Conservation (phyloP, 805 yeast species). For the Candida manassasensis region DNA sequence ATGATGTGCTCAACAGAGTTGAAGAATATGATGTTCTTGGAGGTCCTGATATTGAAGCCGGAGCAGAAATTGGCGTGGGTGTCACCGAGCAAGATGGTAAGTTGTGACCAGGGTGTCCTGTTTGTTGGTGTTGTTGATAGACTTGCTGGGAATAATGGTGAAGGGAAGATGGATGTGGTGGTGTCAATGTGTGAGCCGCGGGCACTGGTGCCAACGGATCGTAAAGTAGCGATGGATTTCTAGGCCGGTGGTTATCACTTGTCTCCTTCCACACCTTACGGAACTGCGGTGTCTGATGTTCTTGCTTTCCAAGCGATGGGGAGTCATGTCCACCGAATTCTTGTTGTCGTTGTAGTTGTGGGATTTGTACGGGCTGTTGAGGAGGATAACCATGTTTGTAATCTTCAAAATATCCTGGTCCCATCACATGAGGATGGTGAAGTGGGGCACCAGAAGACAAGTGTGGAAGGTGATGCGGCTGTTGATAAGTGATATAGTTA, state of each 20-base stretch:
- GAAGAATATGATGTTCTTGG: background rate
- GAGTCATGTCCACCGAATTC: too few relatives aligned
- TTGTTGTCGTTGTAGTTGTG: too few relatives aligned
- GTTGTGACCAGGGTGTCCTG: constrained; percentile 4
- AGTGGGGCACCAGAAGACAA: too few relatives aligned
- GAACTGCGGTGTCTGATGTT: constrained; percentile 19
- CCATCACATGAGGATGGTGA: too few relatives aligned
- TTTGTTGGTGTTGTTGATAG: constrained; percentile 6
- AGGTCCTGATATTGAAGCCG: constrained; percentile 1
- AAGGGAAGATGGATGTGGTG: constrained; percentile 6
- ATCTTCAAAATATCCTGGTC: too few relatives aligned
- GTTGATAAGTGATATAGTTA: background rate
- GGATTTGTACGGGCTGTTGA: too few relatives aligned
- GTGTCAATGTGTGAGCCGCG: constrained; percentile 1
- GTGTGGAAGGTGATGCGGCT: background rate
- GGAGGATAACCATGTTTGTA: too few relatives aligned
- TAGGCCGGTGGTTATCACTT: constrained; percentile 18
- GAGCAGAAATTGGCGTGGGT: constrained; percentile 1
- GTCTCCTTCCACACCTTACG: constrained; percentile 31
- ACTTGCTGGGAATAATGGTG: constrained; percentile 6
- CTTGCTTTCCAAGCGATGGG: too few relatives aligned
- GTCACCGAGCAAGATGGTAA: background rate
- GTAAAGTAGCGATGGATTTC: constrained; percentile 44
- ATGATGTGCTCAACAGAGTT: too few relatives aligned
- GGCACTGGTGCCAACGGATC: constrained; percentile 49